phyloP scores from a whole-genome alignment of 352 stramenopile genomes.

The Phytophthora citricola region DNA sequence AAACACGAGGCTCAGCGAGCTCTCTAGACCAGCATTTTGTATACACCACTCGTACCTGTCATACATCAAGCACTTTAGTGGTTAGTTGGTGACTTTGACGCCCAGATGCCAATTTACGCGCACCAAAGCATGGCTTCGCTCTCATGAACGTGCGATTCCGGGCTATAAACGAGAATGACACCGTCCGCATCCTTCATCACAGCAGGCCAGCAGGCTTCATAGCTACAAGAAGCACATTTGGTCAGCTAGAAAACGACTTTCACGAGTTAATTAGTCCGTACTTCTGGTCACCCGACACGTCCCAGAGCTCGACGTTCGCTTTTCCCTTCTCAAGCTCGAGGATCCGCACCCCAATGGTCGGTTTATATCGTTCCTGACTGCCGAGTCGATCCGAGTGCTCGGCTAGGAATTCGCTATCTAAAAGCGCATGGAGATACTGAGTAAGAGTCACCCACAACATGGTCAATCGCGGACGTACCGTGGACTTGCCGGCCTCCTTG shows the following conservation, averaged over 20 bases:
- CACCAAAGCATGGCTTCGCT: constrained; percentile 91
- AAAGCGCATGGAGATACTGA: neutral
- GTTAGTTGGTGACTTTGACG: neutral
- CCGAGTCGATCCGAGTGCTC: constrained; percentile 69
- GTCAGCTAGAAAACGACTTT: neutral
- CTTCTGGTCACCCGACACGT: constrained; percentile 63
- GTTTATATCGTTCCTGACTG: constrained; percentile 65
- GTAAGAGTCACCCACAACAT: too few relatives aligned
- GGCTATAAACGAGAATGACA: constrained; percentile 92
- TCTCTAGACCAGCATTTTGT: constrained; percentile 68
- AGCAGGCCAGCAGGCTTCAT: constrained; percentile 90
- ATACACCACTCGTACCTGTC: constrained; percentile 90
- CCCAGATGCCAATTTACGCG: neutral
- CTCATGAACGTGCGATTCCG: constrained; percentile 88
- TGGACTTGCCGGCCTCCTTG: constrained; percentile 82
- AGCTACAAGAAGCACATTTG: constrained; percentile 43
- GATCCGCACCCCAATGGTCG: constrained; percentile 72
- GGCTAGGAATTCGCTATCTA: constrained; percentile 86
- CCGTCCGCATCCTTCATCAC: constrained; percentile 89
- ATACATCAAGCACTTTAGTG: neutral
- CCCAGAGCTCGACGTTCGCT: constrained; percentile 80
- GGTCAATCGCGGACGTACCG: constrained; percentile 28
- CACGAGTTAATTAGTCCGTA: too few relatives aligned
- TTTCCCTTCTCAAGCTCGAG: constrained; percentile 78
- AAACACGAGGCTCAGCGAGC: constrained; percentile 81